Evolutionary conservation across 2,329 filamentous ascomycete species (phyloP).

Genomic region (Aspergillus luchuensis): DNA sequence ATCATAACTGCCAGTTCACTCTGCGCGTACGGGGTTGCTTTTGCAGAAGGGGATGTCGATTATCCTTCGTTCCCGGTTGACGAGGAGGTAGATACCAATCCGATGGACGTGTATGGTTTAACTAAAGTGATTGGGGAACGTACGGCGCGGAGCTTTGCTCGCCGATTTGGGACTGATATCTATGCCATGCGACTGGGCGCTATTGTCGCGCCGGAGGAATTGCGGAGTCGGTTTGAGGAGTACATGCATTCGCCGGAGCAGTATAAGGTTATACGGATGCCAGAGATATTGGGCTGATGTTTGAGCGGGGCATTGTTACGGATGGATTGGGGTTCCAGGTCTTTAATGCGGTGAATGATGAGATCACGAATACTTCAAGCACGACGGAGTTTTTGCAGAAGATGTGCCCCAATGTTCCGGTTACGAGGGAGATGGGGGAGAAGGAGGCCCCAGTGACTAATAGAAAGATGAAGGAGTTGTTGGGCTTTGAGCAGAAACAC

Average conservation of each 20-base stretch:
- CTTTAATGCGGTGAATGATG: constrained; percentile 66
- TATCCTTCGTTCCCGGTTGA: constrained; percentile 62
- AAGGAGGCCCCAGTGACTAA: constrained; percentile 64
- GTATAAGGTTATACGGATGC: constrained; percentile 64
- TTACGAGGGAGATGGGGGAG: constrained; percentile 59
- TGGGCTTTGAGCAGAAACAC: constrained; percentile 63
- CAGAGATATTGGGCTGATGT: constrained; percentile 62
- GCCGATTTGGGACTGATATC: constrained; percentile 59
- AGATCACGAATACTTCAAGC: constrained; percentile 55
- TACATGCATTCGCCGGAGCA: constrained; percentile 55
- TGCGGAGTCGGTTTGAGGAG: constrained; percentile 49
- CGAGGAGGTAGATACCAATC: constrained; percentile 61
- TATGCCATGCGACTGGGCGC: constrained; percentile 64
- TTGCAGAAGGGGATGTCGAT: constrained; percentile 59
- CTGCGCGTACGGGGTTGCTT: constrained; percentile 64
- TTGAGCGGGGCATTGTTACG: constrained; percentile 57
- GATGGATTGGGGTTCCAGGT: constrained; percentile 61
- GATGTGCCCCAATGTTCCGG: constrained; percentile 51
- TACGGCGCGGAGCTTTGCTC: constrained; percentile 58
- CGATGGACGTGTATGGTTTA: constrained; percentile 64
- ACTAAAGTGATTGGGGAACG: constrained; percentile 62
- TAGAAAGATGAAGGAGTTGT: constrained; percentile 59
- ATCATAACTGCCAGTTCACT: constrained; percentile 63
- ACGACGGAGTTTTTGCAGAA: constrained; percentile 58
- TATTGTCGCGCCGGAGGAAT: constrained; percentile 64